A percentile compares a stretch with the other conserved stretches of the same genome.
Evolutionary conservation across 1,284 basidiomycete species (phyloP).

Genomic region (Heterobasidion parviporum): DNA sequence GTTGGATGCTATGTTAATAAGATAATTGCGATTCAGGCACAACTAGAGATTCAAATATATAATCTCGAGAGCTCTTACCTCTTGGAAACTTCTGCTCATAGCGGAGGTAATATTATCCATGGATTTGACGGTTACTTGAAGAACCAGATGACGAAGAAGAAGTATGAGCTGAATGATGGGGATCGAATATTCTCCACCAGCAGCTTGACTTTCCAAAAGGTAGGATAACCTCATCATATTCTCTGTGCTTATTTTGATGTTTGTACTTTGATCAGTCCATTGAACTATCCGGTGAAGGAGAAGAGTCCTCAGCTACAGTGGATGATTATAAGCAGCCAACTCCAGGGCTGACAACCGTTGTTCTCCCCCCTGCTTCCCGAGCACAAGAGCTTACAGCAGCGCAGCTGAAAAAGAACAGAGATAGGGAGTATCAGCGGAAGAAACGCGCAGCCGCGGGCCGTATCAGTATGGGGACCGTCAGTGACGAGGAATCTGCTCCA

Average conservation of each 20-base stretch:
- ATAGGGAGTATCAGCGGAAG: slow-evolving; percentile 68
- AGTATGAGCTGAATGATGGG: slow-evolving; percentile 60
- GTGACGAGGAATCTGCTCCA: slow-evolving; percentile 59
- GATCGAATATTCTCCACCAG: slow-evolving; percentile 76
- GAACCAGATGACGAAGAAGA: slow-evolving; percentile 58
- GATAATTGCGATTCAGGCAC: slow-evolving; percentile 36
- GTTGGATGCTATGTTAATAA: background rate
- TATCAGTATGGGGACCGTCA: slow-evolving; percentile 49
- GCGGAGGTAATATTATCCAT: slow-evolving; percentile 76
- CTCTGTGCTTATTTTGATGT: background rate
- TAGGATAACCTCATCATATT: slow-evolving; percentile 18
- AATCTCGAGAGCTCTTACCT: slow-evolving; percentile 66
- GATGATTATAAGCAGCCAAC: slow-evolving; percentile 50
- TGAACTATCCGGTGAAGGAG: slow-evolving; percentile 66
- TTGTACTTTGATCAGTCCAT: slow-evolving; percentile 40
- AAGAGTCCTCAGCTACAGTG: slow-evolving; percentile 43
- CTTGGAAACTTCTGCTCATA: slow-evolving; percentile 61
- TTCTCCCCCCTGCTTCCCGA: slow-evolving; percentile 64
- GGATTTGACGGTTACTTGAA: slow-evolving; percentile 80
- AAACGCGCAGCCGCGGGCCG: slow-evolving; percentile 55
- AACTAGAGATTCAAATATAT: slow-evolving; percentile 68
- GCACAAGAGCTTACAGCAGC: slow-evolving; percentile 57
- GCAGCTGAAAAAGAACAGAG: slow-evolving; percentile 62
- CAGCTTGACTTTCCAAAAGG: slow-evolving; percentile 67
- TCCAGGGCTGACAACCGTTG: slow-evolving; percentile 62